phyloP scores from a whole-genome alignment of 495 filamentous ascomycete genomes.

The Penicillium cosmopolitanum region DNA sequence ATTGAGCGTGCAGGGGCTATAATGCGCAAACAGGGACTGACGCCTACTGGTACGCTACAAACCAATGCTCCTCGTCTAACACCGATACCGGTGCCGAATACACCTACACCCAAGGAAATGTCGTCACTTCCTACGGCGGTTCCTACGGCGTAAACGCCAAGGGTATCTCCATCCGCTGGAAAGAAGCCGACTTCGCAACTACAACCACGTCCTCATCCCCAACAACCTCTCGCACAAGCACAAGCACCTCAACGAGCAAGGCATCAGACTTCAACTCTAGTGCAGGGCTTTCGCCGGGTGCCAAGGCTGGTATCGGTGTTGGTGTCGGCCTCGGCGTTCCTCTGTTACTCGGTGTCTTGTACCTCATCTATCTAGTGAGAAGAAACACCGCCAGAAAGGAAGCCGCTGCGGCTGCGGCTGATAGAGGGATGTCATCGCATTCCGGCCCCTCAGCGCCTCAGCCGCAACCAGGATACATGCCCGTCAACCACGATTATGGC shows the following conservation, averaged over 20 bases:
- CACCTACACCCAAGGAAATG: not conserved
- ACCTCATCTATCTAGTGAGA: not conserved
- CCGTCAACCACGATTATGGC: not conserved
- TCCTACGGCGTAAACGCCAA: constrained; percentile 7
- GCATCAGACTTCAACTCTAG: not conserved
- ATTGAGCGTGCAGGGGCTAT: constrained; percentile 1
- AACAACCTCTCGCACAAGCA: not conserved
- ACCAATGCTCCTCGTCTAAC: constrained; percentile 10
- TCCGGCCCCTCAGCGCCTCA: not conserved
- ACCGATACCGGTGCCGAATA: constrained; percentile 6
- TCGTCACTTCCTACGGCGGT: not conserved
- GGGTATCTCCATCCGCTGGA: constrained; percentile 11
- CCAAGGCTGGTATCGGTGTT: constrained; percentile 3
- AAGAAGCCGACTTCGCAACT: constrained; percentile 6
- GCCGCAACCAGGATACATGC: constrained; percentile 1
- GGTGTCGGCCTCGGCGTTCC: constrained; percentile 1
- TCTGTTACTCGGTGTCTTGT: not conserved
- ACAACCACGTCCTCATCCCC: not conserved
- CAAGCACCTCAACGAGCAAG: not conserved
- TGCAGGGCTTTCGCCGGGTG: not conserved
- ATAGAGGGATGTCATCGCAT: not conserved
- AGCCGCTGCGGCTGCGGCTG: not conserved
- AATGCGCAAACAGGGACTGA: constrained; percentile 10
- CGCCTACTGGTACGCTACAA: constrained; percentile 6
- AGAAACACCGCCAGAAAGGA: not conserved